phyloP scores from a whole-genome alignment of 371 early-diverging fungal species.

The Mortierella sp. region DNA sequence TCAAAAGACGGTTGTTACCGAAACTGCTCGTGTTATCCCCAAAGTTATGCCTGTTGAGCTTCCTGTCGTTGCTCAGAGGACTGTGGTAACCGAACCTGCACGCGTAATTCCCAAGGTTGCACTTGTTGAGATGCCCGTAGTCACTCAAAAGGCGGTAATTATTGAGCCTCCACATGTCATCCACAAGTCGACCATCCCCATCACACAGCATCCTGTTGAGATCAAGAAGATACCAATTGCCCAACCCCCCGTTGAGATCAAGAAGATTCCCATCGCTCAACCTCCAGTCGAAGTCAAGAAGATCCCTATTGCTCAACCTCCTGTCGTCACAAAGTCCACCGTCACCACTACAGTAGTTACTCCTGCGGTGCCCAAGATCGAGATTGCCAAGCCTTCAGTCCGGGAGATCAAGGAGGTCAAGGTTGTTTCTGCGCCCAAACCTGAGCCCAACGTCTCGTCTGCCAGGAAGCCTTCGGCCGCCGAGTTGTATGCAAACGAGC shows the following conservation, averaged over 20 bases:
- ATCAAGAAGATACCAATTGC: background rate
- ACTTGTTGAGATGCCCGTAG: background rate
- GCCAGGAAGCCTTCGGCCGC: background rate
- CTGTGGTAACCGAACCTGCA: background rate
- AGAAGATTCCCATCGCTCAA: background rate
- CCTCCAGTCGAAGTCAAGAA: background rate
- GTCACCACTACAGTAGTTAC: background rate
- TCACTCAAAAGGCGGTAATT: background rate
- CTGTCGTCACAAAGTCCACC: background rate
- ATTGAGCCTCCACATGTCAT: background rate
- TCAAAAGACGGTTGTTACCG: background rate
- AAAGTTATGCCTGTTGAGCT: background rate
- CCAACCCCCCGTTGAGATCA: background rate
- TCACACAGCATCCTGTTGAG: background rate
- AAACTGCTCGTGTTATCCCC: background rate
- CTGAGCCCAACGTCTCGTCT: background rate
- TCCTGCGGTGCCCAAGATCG: background rate
- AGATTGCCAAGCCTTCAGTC: background rate
- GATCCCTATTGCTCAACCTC: constrained; percentile 9
- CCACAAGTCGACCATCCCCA: background rate
- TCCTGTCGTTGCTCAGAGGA: background rate
- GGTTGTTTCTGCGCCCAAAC: background rate
- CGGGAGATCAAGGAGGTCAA: constrained; percentile 1
- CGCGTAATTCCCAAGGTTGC: background rate
- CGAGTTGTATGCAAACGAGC: background rate